A percentile compares a stretch with the other conserved stretches of the same genome.
Conservation (phyloP, 2,329 filamentous ascomycete species). For the Aspergillus hortae region DNA sequence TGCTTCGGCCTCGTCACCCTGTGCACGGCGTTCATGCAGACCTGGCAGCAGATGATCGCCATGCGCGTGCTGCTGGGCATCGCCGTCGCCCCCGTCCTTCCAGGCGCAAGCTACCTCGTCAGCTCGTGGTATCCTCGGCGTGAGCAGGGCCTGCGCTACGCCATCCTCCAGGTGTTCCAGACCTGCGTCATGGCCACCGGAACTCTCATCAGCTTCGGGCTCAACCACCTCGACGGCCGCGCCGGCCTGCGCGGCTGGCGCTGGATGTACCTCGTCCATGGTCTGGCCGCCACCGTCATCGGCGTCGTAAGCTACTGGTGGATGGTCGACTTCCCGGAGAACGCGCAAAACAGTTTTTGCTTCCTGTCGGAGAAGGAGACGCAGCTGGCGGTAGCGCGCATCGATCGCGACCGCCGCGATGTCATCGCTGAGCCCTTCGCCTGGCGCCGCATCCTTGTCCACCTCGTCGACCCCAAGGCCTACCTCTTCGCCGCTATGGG, state of each 20-base stretch:
- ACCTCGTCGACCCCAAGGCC: constrained; percentile 59
- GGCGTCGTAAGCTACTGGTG: constrained; percentile 64
- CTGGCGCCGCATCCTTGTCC: constrained; percentile 52
- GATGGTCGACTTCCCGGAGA: constrained; percentile 68
- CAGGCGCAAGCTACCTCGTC: constrained; percentile 43
- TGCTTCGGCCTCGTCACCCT: constrained; percentile 64
- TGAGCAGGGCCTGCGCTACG: constrained; percentile 65
- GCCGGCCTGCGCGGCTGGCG: constrained; percentile 60
- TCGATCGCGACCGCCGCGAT: constrained; percentile 60
- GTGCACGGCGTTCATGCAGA: constrained; percentile 64
- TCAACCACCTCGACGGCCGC: constrained; percentile 60
- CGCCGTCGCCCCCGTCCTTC: constrained; percentile 51
- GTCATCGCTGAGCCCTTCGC: constrained; percentile 55
- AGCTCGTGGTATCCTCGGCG: constrained; percentile 61
- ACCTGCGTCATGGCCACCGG: constrained; percentile 64
- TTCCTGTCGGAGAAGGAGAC: constrained; percentile 59
- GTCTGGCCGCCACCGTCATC: constrained; percentile 57
- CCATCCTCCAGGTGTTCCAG: constrained; percentile 62
- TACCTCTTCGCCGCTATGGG: constrained; percentile 64
- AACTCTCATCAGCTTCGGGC: constrained; percentile 63
- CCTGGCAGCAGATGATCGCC: constrained; percentile 67
- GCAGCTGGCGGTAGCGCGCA: constrained; percentile 54
- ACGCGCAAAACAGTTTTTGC: constrained; percentile 52
- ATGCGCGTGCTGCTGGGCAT: constrained; percentile 64
- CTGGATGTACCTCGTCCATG: constrained; percentile 68